These are phyloP conservation scores for Dryas integrifolia DNA, from an alignment of 331 rosid species.

Conservation along the genomic window DNA sequence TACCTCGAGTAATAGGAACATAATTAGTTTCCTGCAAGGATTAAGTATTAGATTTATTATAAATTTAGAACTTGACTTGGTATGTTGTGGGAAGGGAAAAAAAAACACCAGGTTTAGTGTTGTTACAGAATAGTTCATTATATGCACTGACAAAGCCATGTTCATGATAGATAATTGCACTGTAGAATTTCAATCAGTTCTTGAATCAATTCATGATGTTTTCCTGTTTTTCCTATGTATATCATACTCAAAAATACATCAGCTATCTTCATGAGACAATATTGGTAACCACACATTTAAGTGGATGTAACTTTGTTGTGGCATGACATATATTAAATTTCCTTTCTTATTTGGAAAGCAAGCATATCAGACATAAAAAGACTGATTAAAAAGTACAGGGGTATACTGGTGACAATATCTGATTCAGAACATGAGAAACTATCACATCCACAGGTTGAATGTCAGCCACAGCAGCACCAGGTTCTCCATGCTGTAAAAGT, in stretches of 20 bases:
- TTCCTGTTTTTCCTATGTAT: background rate
- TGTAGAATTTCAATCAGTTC: background rate
- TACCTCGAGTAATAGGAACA: slow-evolving; percentile 82
- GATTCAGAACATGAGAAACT: slow-evolving; percentile 74
- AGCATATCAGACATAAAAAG: background rate
- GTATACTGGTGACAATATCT: slow-evolving; percentile 81
- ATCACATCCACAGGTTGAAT: slow-evolving; percentile 82
- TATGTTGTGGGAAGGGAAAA: background rate
- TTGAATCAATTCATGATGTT: background rate
- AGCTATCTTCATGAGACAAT: background rate
- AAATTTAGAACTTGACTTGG: background rate
- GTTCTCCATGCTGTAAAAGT: slow-evolving; percentile 82
- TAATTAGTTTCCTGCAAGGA: slow-evolving; percentile 72
- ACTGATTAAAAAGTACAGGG: slow-evolving; percentile 18
- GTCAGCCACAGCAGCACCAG: slow-evolving; percentile 81
- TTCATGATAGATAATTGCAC: background rate
- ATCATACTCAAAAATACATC: background rate
- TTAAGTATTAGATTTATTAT: slow-evolving; percentile 5
- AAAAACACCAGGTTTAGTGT: background rate
- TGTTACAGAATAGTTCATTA: background rate
- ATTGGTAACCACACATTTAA: background rate
- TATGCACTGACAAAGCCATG: background rate
- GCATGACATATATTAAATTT: background rate
- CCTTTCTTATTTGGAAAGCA: background rate
- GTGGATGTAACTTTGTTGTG: background rate